Evolutionary conservation across 106 monocot genomes (phyloP), one percentile per base, ranked within the genome.

Genomic region (Alisma plantagoaquatica): DNA sequence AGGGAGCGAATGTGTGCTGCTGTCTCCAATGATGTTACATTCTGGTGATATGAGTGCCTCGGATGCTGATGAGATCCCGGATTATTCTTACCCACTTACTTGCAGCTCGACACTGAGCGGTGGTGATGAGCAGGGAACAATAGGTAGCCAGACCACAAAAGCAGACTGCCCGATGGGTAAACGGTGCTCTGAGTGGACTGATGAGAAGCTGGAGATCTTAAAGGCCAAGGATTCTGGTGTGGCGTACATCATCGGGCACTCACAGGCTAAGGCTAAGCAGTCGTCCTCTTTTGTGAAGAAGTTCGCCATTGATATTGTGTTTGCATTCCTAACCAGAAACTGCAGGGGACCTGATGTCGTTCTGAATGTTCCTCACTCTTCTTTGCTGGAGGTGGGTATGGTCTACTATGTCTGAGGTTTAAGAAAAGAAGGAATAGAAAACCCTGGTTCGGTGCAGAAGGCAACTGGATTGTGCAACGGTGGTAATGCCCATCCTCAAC

Each of bases 341-440:
- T 90, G 83, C 68, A 75, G 89, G 31, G 68, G 57, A 26, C 46
- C 89, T 24, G 71, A 71, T 50, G 63, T 62, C 53, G 48, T 66
- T 12, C 48, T 73, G 29, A 83, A 74, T 43, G 74, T 74, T 3
- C 89, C 89, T n/a, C 74, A 83, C 48, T 71, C 80, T 41, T 59
- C 73, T 3, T 18, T 90, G 44, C 76, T 90, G 2, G 80, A 90
- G 61, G 79, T 90, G 28, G 83, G 83, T 14, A 90, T 83, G 83
- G 52, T 80, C 19, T 83, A 69, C 64, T 72, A 68, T 57, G 77
- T 90, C 10, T 90, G 46, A 72, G 35, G 35, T n/a, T n/a, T n/a
- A n/a, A n/a, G n/a, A n/a, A n/a, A n/a, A n/a, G n/a, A n/a, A n/a
- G n/a, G n/a, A n/a, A n/a, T n/a, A n/a, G n/a, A n/a, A n/a, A n/a